phyloP scores from a whole-genome alignment of 1,139 yeast species.

The Arxiozyma slooffiae region DNA sequence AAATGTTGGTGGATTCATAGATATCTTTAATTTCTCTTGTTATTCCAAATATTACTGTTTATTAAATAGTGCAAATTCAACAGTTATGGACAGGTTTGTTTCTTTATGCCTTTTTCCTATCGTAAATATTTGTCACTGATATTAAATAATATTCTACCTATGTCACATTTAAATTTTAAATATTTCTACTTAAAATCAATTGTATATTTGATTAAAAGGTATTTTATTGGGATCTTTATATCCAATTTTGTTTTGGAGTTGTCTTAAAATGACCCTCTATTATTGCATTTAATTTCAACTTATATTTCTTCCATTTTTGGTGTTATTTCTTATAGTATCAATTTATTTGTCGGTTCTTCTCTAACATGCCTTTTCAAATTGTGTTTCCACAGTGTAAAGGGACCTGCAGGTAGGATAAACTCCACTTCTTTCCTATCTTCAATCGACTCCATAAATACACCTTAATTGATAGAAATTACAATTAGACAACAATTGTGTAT shows the following conservation, averaged over 20 bases:
- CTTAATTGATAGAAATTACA: constrained; percentile 70
- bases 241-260: constrained; percentile 51
- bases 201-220: constrained; percentile 32
- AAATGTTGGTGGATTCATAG: constrained; percentile 37
- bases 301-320: constrained; percentile 23
- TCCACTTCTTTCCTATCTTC: constrained; percentile 38
- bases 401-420: constrained; percentile 75
- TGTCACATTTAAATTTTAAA: constrained; percentile 56
- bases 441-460: constrained; percentile 58
- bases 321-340: constrained; percentile 21
- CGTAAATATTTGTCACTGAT: constrained; percentile 52
- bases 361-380: constrained; percentile 30
- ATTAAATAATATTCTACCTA: constrained; percentile 57
- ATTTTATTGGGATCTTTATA: constrained; percentile 47
- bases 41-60: constrained; percentile 42
- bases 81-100: constrained; percentile 45
- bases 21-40: constrained; percentile 36
- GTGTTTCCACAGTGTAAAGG: constrained; percentile 49
- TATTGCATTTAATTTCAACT: constrained; percentile 27
- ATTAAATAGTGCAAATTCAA: constrained; percentile 55
- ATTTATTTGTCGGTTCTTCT: constrained; percentile 35
- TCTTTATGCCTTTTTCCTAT: constrained; percentile 42
- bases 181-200: constrained; percentile 39
- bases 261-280: constrained; percentile 52
- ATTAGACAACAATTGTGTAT: constrained; percentile 36